Conservation (phyloP, 1,284 basidiomycete genomes). For the Puccinia triticina region DNA sequence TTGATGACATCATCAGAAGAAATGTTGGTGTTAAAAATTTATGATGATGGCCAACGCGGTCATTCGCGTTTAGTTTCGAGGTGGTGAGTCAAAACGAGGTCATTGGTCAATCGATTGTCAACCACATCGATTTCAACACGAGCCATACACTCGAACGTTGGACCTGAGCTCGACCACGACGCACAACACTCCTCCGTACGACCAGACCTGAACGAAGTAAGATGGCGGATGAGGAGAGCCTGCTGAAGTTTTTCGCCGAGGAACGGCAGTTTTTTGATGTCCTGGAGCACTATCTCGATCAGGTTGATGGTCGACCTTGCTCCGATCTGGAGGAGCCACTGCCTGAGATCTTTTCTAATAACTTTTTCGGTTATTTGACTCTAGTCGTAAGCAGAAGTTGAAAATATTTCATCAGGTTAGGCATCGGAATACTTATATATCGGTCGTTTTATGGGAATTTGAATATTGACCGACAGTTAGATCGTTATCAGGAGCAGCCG, state of each 20-base stretch:
- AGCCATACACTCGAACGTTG: no score
- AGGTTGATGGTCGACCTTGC: conserved; percentile 19
- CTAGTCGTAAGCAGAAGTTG: conserved; percentile 1
- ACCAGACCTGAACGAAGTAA: background rate
- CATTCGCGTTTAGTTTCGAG: no score
- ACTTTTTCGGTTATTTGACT: conserved; percentile 27
- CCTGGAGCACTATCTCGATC: conserved; percentile 23
- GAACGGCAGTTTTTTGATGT: conserved; percentile 36
- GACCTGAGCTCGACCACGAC: no score
- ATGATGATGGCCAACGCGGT: no score
- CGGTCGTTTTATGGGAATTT: background rate
- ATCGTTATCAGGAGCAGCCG: conserved; percentile 88
- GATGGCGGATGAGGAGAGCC: background rate
- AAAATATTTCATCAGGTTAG: background rate
- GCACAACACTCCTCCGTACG: no score
- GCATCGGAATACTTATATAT: background rate
- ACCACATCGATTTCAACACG: no score
- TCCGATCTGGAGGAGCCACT: background rate
- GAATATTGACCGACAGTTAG: conserved; percentile 66
- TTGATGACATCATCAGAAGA: no score
- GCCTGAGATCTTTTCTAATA: conserved; percentile 28
- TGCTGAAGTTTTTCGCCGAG: conserved; percentile 23
- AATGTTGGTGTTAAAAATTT: no score
- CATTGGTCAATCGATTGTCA: no score
- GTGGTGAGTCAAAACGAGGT: no score